These are phyloP conservation scores for Trichophyton benhamiae DNA, from an alignment of 2,329 filamentous ascomycete genomes.

Conservation along the genomic window DNA sequence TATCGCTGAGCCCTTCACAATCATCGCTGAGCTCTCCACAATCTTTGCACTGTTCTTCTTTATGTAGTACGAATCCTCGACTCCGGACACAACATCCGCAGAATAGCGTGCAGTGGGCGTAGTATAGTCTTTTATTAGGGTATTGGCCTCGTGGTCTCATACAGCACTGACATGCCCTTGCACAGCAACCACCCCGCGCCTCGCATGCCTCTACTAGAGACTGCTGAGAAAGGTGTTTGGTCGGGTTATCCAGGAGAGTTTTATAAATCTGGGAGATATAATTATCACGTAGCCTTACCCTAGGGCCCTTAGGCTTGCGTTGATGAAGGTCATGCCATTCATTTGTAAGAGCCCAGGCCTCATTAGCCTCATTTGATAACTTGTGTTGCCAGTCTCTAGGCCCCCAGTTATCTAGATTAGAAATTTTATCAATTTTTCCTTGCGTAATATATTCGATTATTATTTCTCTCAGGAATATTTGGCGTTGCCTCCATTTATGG, in stretches of 20 bases:
- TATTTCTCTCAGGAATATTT: neutral
- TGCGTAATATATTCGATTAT: neutral
- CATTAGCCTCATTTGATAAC: neutral
- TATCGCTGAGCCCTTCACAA: neutral
- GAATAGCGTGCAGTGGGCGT: constrained; percentile 3
- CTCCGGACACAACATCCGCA: constrained; percentile 3
- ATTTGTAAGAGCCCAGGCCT: neutral
- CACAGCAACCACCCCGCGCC: constrained; percentile 1
- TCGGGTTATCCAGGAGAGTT: neutral
- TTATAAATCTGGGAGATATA: neutral
- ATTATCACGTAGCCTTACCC: neutral
- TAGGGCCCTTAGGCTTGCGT: neutral
- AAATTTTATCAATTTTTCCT: neutral
- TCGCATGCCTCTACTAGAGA: neutral
- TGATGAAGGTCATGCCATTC: neutral
- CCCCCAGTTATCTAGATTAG: neutral
- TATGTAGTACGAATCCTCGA: neutral
- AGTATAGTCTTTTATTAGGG: constrained; percentile 1
- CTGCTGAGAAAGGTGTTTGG: neutral
- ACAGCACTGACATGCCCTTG: constrained; percentile 4
- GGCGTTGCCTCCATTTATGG: neutral
- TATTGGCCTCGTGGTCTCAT: neutral
- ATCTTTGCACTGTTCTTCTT: neutral
- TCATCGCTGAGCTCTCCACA: too few species aligned
- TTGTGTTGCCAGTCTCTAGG: neutral